Evolutionary conservation across 257 asterid genomes (phyloP).

Genomic region (Perilla frutescens): DNA sequence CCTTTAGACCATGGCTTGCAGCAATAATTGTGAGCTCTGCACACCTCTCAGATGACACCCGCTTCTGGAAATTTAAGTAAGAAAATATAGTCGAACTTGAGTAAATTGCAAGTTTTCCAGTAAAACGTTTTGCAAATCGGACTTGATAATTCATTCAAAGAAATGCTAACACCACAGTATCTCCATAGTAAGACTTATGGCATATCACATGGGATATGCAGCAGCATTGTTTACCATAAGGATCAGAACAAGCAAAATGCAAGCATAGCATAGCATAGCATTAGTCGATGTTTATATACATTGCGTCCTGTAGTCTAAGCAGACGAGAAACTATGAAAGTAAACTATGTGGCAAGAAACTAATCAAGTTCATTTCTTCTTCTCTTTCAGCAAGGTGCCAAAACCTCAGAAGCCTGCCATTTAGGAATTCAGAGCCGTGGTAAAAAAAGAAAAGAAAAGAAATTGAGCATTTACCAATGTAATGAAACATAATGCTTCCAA

Average conservation of each 20-base stretch:
- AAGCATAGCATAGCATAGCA: background rate
- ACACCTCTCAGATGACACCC: constrained; percentile 93
- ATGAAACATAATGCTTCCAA: background rate
- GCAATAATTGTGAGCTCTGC: constrained; percentile 94
- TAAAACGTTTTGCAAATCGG: background rate
- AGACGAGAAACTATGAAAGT: constrained; percentile 23
- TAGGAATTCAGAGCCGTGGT: background rate
- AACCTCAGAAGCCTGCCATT: background rate
- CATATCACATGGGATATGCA: too few species aligned
- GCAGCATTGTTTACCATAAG: background rate
- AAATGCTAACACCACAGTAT: background rate
- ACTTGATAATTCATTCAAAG: background rate
- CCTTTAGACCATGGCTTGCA: constrained; percentile 94
- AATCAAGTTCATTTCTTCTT: constrained; percentile 3
- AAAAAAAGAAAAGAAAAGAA: background rate
- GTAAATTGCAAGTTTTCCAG: constrained; percentile 24
- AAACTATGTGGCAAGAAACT: constrained; percentile 12
- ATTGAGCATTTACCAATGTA: background rate
- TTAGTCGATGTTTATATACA: background rate
- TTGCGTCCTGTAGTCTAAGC: background rate
- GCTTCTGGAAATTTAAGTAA: constrained; percentile 54
- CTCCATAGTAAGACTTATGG: background rate
- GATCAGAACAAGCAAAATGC: background rate
- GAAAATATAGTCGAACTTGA: constrained; percentile 17
- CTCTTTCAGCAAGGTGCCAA: too few species aligned